phyloP scores from a whole-genome alignment of 2,329 filamentous ascomycete species.

The Thermothelomyces thermophilus region DNA sequence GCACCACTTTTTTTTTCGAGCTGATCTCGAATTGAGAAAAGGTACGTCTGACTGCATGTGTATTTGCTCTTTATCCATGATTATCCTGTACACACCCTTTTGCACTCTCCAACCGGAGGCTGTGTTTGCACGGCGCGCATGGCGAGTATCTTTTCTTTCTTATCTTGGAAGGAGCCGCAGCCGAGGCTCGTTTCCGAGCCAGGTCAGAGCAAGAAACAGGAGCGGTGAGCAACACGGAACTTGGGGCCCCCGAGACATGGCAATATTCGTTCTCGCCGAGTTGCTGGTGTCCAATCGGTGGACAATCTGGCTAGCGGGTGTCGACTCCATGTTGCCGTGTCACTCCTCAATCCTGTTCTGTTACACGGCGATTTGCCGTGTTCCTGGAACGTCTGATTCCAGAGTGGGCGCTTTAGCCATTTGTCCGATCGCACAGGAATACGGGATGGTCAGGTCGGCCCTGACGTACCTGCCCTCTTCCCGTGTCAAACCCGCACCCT shows the following conservation, averaged over 20 bases:
- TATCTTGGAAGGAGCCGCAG: constrained; percentile 12
- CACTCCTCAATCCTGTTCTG: constrained; percentile 19
- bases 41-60: constrained; percentile 10
- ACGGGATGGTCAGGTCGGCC: constrained; percentile 1
- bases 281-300: constrained; percentile 16
- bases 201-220: constrained; percentile 11
- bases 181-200: neutral
- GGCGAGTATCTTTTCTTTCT: constrained; percentile 11
- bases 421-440: constrained; percentile 4
- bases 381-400: constrained; percentile 20
- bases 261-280: constrained; percentile 6
- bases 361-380: constrained; percentile 18
- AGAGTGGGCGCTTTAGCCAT: constrained; percentile 18
- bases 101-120: constrained; percentile 1
- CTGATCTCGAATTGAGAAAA: constrained; percentile 4
- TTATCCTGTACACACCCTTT: neutral
- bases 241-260: constrained; percentile 18
- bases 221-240: constrained; percentile 23
- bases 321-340: constrained; percentile 19
- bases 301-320: constrained; percentile 9
- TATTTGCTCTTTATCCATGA: neutral
- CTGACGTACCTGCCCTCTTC: constrained; percentile 13
- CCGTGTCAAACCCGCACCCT: constrained; percentile 13
- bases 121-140: neutral
- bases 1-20: neutral